A percentile compares a stretch with the other conserved stretches of the same genome.
Conservation (phyloP, 179 eudicot species). For the Gypsophila paniculata region DNA sequence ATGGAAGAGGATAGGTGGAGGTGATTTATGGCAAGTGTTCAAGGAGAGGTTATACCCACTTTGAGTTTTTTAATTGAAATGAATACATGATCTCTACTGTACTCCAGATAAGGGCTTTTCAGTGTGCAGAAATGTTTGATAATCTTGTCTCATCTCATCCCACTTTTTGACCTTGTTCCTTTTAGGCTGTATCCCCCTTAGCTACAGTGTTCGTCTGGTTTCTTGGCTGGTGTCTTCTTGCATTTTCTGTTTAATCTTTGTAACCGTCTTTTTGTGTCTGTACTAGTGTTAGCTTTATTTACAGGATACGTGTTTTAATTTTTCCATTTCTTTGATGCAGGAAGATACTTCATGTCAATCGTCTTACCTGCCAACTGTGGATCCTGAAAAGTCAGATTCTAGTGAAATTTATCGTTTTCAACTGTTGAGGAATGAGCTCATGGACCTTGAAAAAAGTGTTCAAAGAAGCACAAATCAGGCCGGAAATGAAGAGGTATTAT, state of each 20-base stretch:
- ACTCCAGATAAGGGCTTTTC: not conserved
- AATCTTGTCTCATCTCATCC: not conserved
- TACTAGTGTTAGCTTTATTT: not conserved
- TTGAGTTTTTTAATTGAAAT: not conserved
- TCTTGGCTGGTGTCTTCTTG: not conserved
- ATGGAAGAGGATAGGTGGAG: not conserved
- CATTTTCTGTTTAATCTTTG: not conserved
- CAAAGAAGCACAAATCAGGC: conserved; percentile 60
- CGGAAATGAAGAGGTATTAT: conserved; percentile 44
- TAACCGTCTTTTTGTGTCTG: not conserved
- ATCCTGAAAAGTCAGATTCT: conserved; percentile 39
- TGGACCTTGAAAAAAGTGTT: conserved; percentile 85
- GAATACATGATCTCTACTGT: not conserved
- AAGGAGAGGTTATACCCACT: not conserved
- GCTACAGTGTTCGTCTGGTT: too few relatives aligned
- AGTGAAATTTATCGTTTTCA: conserved; percentile 79
- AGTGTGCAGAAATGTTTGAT: not conserved
- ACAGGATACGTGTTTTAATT: not conserved
- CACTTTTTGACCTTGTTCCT: not conserved
- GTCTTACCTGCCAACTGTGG: conserved; percentile 20
- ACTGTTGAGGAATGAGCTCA: conserved; percentile 68
- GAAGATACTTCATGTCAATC: conserved; percentile 33
- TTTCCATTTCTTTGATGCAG: conserved; percentile 33
- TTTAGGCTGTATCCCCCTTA: not conserved
- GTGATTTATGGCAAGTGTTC: not conserved